A percentile compares a stretch with the other conserved stretches of the same genome.
phyloP scores from a whole-genome alignment of 805 yeast species.

The Saccharomyces eubayanus region DNA sequence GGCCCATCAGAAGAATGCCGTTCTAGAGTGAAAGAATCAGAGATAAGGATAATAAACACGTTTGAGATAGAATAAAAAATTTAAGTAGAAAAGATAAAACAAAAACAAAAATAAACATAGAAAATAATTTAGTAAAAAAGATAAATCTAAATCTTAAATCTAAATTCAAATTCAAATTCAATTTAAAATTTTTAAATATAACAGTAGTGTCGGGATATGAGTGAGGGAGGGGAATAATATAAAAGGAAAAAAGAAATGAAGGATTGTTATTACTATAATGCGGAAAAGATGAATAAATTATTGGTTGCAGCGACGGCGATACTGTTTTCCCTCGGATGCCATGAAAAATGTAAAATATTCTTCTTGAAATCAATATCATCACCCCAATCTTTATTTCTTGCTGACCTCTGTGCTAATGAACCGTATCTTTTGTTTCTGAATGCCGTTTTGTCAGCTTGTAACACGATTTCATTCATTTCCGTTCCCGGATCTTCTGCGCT shows the following conservation, averaged over 20 bases:
- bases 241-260: not conserved
- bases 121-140: not conserved
- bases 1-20: not conserved
- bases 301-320: slow-evolving; percentile 98
- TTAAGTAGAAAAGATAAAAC: not conserved
- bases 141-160: not conserved
- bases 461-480: slow-evolving; percentile 50
- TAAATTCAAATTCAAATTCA: not conserved
- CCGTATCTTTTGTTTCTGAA: slow-evolving; percentile 51
- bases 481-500: slow-evolving; percentile 1
- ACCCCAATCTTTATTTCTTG: slow-evolving; percentile 39
- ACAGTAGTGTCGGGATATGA: not conserved
- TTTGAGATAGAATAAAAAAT: not conserved
- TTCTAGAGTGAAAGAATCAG: not conserved
- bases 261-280: slow-evolving; percentile 38
- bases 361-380: slow-evolving; percentile 89
- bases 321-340: slow-evolving; percentile 96
- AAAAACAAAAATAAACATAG: not conserved
- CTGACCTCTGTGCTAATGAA: slow-evolving; percentile 37
- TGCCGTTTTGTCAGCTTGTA: slow-evolving; percentile 97
- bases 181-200: not conserved
- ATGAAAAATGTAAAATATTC: slow-evolving; percentile 87
- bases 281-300: slow-evolving; percentile 78
- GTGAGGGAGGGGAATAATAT: not conserved
- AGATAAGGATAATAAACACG: not conserved